Evolutionary conservation across 192 early-diverging fungal genomes (phyloP), one percentile per base, ranked within the genome.

Genomic region (Umbelopsis ramanniana): DNA sequence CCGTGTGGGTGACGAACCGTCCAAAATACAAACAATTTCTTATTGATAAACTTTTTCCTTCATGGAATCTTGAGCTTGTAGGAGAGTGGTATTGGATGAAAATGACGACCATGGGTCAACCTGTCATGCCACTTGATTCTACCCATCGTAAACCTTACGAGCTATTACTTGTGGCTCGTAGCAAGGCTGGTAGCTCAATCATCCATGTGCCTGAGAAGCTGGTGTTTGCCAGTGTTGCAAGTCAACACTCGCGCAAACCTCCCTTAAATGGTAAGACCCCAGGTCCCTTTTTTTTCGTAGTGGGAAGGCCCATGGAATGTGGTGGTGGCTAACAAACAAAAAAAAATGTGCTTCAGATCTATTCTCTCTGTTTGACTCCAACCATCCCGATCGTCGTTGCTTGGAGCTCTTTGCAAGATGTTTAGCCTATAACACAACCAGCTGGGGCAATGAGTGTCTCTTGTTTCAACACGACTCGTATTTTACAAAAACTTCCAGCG

Each of bases 1-100:
- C 86, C 6, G 84, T 92, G 0, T 93, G 92, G 92, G 84, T 93
- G 7, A 91, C 91, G 12, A 92, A 93, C 66, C 85, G 87, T 35
- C 84, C 84, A 46, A 90, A 90, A 52, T 83, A 83, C 52, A 79
- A 81, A 12, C 72, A 46, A 2, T 88, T 93, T 35, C 84, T 93
- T 6, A 29, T 76, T 0, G 81, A 91, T 19, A 93, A 92, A 73
- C 79, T 93, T 48, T 87, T 92, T 55, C 79, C 85, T 0, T 79
- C 85, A 11, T 93, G 89, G 90, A 81, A 83, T 0, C 35, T 90
- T 0, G 72, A 79, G 24, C 77, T 78, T 38, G 81, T 89, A 2
- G 82, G 75, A 5, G 85, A 88, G 66, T 91, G 89, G 88, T 72
- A 66, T 33, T 93, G 92, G 92, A 45, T 92, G 14, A 93, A 93